Evolutionary conservation across 176 grass and related monocot genomes (phyloP).

Genomic region (Microstegium vimineum): DNA sequence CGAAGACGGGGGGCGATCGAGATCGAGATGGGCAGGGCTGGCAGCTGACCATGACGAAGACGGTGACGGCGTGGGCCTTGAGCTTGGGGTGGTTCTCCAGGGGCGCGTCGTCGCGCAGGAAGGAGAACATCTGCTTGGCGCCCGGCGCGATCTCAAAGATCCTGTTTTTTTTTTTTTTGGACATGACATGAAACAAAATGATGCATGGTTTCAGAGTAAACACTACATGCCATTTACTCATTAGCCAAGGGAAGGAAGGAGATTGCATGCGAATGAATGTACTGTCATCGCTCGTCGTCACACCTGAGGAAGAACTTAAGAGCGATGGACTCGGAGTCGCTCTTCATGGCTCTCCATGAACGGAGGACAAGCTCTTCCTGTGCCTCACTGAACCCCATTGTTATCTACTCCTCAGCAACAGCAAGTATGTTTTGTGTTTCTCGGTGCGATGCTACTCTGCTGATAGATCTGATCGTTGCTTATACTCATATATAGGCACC

Average conservation of each 20-base stretch:
- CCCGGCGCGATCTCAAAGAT: slow-evolving; percentile 72
- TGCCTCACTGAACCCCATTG: slow-evolving; percentile 57
- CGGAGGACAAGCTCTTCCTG: slow-evolving; percentile 64
- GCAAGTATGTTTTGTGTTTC: background rate
- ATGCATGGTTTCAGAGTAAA: background rate
- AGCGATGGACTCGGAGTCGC: slow-evolving; percentile 44
- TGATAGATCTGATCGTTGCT: slow-evolving; percentile 3
- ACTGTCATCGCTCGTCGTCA: background rate
- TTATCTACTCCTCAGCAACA: background rate
- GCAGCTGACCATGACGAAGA: slow-evolving; percentile 66
- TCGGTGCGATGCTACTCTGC: background rate
- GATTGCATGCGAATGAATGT: background rate
- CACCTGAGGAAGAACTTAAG: slow-evolving; percentile 81
- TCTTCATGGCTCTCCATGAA: slow-evolving; percentile 85
- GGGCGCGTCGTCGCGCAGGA: slow-evolving; percentile 55
- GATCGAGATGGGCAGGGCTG: background rate
- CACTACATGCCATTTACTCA: background rate
- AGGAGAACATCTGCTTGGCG: slow-evolving; percentile 61
- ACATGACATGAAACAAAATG: background rate
- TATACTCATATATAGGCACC: slow-evolving; percentile 28
- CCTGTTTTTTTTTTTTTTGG: slow-evolving; percentile 6
- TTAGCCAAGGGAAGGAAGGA: background rate
- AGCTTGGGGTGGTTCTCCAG: slow-evolving; percentile 85
- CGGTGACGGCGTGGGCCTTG: slow-evolving; percentile 61
- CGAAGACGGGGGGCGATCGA: background rate